Evolutionary conservation across 1,284 basidiomycete species (phyloP), one percentile per base, ranked within the genome.

Genomic region (Tremellales sp.): DNA sequence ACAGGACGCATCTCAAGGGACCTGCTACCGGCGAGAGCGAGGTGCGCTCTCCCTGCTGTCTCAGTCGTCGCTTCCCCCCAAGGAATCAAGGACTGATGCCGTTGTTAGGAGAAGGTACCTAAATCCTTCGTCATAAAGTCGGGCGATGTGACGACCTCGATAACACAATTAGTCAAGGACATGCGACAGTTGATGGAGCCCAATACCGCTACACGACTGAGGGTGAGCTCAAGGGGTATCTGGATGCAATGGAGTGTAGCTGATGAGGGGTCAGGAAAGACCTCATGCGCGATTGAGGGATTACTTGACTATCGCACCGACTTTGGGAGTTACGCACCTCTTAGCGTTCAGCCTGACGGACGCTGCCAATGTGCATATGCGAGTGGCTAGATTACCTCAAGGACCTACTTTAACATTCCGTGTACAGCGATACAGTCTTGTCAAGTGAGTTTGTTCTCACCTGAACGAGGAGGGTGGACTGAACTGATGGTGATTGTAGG

Each of bases 181-280:
- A 78, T 97, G 64, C 80, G 96, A 61, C 88, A 89, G 72, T 86
- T 96, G 54, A 91, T 99, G 89, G 96, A 98, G 74, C 96, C 96
- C 52, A 92, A 97, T 72, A 99, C 96, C 19, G 96, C 94, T 5
- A 86, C 85, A 53, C 81, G 93, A 44, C 80, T 99, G 17, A 84
- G 78, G 75, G 90, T 92, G 61, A 57, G 82, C 77, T 21, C 21
- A 24, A 21, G 4, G 12, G 23, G 2, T 15, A 21, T 10, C 42
- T 43, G 11, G 42, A 11, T 23, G 6, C 25, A 11, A 42, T 11
- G 19, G 17, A 19, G 11, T 13, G 10, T 13, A 36, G 29, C 19
- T 36, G 5, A 22, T 36, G 8, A 8, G 44, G n/a, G 37, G 42
- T 37, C 69, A 94, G 88, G 94, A 98, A 80, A 81, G 93, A 35